These are phyloP conservation scores for Rhizophora apiculata DNA, from an alignment of 345 rosid species.

Conservation along the genomic window DNA sequence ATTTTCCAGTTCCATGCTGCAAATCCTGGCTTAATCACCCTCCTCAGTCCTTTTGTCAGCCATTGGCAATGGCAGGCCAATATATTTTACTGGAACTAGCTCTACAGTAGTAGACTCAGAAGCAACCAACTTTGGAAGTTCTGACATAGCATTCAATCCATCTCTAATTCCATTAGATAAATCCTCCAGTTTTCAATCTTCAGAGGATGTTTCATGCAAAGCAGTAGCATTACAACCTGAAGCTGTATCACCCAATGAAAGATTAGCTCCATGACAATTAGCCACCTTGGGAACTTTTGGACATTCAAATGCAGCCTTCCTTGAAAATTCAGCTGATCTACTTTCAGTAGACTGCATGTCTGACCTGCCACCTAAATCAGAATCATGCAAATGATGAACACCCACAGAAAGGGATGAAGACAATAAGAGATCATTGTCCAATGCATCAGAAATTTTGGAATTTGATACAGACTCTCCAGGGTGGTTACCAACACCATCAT, in stretches of 20 bases:
- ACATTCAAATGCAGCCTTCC: slow-evolving; percentile 16
- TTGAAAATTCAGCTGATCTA: slow-evolving; percentile 3
- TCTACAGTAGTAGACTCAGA: slow-evolving; percentile 10
- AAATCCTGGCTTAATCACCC: slow-evolving; percentile 7
- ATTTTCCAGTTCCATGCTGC: slow-evolving; percentile 6
- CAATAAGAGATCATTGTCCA: too few relatives aligned
- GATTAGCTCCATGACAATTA: slow-evolving; percentile 15
- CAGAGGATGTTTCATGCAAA: slow-evolving; percentile 9
- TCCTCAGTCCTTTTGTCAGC: slow-evolving; percentile 9
- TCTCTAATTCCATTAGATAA: slow-evolving; percentile 9
- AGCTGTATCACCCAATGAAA: slow-evolving; percentile 8
- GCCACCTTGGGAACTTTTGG: neutral
- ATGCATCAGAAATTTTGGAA: too few relatives aligned
- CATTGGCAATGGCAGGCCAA: slow-evolving; percentile 9
- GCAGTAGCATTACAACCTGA: neutral
- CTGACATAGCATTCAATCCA: slow-evolving; percentile 7
- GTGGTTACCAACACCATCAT: neutral
- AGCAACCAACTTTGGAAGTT: neutral
- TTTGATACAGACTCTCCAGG: neutral
- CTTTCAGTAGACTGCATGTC: neutral
- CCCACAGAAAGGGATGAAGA: neutral
- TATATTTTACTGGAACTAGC: slow-evolving; percentile 13
- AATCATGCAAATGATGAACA: neutral
- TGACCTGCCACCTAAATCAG: neutral
- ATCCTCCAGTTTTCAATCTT: slow-evolving; percentile 12